phyloP scores from a whole-genome alignment of 768 basidiomycete genomes.

The Flagelloscypha sp. region DNA sequence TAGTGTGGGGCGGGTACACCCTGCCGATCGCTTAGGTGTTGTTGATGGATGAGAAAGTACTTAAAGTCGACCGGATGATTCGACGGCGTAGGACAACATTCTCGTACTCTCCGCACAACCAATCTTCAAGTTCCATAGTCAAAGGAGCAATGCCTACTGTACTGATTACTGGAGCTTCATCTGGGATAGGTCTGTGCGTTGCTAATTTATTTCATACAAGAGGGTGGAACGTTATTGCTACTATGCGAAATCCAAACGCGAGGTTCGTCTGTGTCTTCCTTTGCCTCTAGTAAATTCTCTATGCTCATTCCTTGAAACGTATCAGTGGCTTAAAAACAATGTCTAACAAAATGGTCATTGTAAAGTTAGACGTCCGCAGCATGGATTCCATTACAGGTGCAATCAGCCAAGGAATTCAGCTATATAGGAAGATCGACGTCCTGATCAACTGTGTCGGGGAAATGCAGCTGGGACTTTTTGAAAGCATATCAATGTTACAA shows the following conservation, averaged over 20 bases:
- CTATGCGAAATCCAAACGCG: slow-evolving; percentile 15
- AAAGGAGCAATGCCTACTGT: no score
- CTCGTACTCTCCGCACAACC: no score
- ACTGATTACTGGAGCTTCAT: slow-evolving; percentile 14
- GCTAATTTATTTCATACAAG: slow-evolving; percentile 13
- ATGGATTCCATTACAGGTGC: not conserved
- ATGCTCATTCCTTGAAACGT: no score
- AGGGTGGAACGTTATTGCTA: slow-evolving; percentile 18
- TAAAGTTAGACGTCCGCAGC: not conserved
- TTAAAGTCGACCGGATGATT: no score
- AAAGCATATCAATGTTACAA: slow-evolving; percentile 1
- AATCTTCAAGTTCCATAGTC: no score
- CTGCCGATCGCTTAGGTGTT: no score
- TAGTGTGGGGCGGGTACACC: no score
- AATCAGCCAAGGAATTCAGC: not conserved
- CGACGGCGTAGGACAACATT: no score
- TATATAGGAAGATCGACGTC: slow-evolving; percentile 4
- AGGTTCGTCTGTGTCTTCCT: no score
- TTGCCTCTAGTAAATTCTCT: no score
- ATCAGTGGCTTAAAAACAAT: no score
- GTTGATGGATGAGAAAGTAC: no score
- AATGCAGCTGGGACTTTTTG: slow-evolving; percentile 3
- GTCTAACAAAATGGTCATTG: not conserved
- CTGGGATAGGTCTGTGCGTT: slow-evolving; percentile 15
- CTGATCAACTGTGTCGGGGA: slow-evolving; percentile 5